phyloP scores from a whole-genome alignment of 2,329 filamentous ascomycete genomes.

The Alternaria ventricosa region DNA sequence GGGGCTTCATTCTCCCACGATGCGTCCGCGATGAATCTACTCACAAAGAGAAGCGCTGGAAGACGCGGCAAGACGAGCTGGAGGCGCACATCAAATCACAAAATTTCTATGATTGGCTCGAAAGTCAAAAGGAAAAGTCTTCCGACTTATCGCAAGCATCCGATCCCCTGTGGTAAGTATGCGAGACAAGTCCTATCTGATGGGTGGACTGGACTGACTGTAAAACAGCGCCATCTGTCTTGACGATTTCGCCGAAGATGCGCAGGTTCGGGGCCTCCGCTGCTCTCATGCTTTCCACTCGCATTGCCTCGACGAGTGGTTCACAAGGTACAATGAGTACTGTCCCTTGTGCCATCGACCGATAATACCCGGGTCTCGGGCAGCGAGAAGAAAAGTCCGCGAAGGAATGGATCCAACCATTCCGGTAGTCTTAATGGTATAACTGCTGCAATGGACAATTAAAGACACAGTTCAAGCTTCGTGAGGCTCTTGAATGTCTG shows the following conservation, averaged over 20 bases:
- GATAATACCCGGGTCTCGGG: constrained; percentile 39
- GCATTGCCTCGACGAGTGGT: constrained; percentile 49
- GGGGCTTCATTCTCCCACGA: constrained; percentile 32
- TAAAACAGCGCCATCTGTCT: constrained; percentile 45
- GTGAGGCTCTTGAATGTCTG: neutral
- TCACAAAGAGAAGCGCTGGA: constrained; percentile 29
- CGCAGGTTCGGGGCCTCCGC: constrained; percentile 43
- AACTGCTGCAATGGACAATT: neutral
- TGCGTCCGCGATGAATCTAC: constrained; percentile 15
- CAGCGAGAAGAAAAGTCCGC: constrained; percentile 7
- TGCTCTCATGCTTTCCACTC: constrained; percentile 49
- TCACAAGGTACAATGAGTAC: constrained; percentile 44
- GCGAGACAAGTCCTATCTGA: neutral
- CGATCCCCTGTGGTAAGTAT: constrained; percentile 36
- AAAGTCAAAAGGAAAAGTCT: constrained; percentile 29
- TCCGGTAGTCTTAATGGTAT: constrained; percentile 36
- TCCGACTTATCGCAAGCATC: constrained; percentile 19
- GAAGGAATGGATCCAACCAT: constrained; percentile 15
- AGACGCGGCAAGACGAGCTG: constrained; percentile 40
- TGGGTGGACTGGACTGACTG: constrained; percentile 6
- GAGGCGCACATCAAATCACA: constrained; percentile 41
- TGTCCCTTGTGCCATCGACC: constrained; percentile 48
- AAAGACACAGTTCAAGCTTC: neutral
- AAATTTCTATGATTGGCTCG: constrained; percentile 43
- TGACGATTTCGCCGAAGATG: constrained; percentile 41